Evolutionary conservation across 495 filamentous ascomycete genomes (phyloP).

Genomic region (Aspergillus sclerotiicarbonarius): DNA sequence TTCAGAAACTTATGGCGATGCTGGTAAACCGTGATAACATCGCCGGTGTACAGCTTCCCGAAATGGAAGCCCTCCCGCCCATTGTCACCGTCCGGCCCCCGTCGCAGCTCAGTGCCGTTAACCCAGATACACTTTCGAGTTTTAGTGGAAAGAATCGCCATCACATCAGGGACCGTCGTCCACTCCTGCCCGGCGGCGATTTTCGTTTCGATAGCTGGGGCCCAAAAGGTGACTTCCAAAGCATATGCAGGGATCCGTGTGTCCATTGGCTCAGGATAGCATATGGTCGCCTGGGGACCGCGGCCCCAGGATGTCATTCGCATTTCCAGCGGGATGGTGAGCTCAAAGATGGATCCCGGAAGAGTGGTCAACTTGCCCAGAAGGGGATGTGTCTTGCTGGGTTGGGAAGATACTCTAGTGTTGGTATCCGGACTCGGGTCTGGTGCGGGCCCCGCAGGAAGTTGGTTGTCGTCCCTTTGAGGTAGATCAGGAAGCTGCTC

Average conservation of each 20-base stretch:
- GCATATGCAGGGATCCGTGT: slow-evolving; percentile 74
- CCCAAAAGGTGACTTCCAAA: slow-evolving; percentile 74
- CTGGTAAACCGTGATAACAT: slow-evolving; percentile 64
- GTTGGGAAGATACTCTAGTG: slow-evolving; percentile 16
- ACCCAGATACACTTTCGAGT: slow-evolving; percentile 67
- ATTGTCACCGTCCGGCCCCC: slow-evolving; percentile 41
- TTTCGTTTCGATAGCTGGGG: slow-evolving; percentile 55
- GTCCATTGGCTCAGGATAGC: slow-evolving; percentile 58
- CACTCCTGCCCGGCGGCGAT: slow-evolving; percentile 59
- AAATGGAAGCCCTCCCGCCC: slow-evolving; percentile 54
- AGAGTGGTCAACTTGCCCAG: slow-evolving; percentile 45
- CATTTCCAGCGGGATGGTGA: slow-evolving; percentile 61
- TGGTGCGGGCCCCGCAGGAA: slow-evolving; percentile 14
- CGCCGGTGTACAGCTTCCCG: slow-evolving; percentile 68
- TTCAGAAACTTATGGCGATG: slow-evolving; percentile 45
- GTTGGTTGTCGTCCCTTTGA: slow-evolving; percentile 18
- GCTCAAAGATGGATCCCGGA: slow-evolving; percentile 45
- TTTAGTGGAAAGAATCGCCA: slow-evolving; percentile 70
- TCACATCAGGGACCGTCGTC: slow-evolving; percentile 48
- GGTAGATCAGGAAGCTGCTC: slow-evolving; percentile 31
- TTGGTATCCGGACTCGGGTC: slow-evolving; percentile 4
- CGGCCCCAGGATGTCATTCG: slow-evolving; percentile 76
- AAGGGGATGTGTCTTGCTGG: slow-evolving; percentile 38
- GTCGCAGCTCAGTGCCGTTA: slow-evolving; percentile 60
- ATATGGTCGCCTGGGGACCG: slow-evolving; percentile 55